Evolutionary conservation across 139 green algal genomes (phyloP).

Genomic region (Chlorella sp.): DNA sequence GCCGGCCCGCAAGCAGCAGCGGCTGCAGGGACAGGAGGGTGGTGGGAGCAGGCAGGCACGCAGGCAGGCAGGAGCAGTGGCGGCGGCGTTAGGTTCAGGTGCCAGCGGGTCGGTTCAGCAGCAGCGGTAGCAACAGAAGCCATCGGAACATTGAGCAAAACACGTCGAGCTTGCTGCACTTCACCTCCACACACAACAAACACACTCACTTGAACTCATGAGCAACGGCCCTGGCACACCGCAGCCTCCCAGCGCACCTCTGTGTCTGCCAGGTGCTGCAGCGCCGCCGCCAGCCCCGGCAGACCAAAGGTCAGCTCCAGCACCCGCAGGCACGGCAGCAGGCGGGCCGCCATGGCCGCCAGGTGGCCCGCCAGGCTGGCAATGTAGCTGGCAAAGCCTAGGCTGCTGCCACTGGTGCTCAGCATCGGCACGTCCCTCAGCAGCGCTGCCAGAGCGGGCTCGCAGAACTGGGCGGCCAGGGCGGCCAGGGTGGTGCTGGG

Average conservation of each 20-base stretch:
- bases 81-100: not conserved
- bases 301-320: constrained; percentile 77
- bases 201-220: not conserved
- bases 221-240: not conserved
- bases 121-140: not conserved
- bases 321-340: constrained; percentile 65
- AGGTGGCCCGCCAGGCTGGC: constrained; percentile 28
- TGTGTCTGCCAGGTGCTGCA: constrained; percentile 15
- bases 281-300: constrained; percentile 6
- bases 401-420: not conserved
- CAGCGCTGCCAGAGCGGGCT: not conserved
- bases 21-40: not conserved
- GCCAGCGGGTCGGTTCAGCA: not conserved
- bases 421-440: not conserved
- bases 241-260: not conserved
- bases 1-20: not conserved
- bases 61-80: not conserved
- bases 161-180: not conserved
- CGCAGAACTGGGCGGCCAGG: not conserved
- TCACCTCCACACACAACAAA: not conserved
- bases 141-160: not conserved
- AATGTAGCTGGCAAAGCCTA: not conserved
- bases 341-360: constrained; percentile 12
- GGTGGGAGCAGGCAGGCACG: not conserved
- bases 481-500: not conserved